These are phyloP conservation scores for Leptosphaerulina australis DNA, from an alignment of 2,329 filamentous ascomycete species.

Conservation along the genomic window DNA sequence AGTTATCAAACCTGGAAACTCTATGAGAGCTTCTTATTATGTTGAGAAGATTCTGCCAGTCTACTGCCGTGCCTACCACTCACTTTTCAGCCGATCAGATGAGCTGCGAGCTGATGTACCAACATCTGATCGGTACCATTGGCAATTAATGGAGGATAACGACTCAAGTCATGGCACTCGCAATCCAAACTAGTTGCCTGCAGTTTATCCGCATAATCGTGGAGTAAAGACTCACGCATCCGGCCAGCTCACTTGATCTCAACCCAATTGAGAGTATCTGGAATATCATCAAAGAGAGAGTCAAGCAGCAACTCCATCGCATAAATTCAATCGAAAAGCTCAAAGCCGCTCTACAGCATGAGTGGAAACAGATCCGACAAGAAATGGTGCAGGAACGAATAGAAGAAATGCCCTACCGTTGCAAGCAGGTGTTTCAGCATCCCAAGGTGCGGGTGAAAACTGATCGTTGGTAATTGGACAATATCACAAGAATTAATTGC, in stretches of 20 bases:
- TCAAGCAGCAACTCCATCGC: neutral
- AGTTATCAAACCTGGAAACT: neutral
- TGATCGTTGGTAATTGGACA: neutral
- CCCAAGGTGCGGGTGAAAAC: neutral
- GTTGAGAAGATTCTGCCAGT: neutral
- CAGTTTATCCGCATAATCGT: neutral
- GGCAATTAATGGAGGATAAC: conserved; percentile 11
- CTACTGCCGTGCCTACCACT: too few species aligned
- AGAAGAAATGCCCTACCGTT: neutral
- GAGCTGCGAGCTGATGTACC: neutral
- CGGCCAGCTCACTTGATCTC: conserved; percentile 5
- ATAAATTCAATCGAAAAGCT: neutral
- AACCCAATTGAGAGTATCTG: conserved; percentile 14
- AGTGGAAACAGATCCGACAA: neutral
- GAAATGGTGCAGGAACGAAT: neutral
- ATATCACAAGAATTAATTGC: neutral
- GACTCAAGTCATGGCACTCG: conserved; percentile 11
- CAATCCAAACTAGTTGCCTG: neutral
- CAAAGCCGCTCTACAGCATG: neutral
- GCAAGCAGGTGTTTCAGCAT: too few species aligned
- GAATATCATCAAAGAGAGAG: conserved; percentile 6
- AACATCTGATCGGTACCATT: neutral
- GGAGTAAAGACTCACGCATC: neutral
- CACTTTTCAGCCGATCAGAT: too few species aligned
- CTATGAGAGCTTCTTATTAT: neutral